phyloP scores from a whole-genome alignment of 192 early-diverging fungal species.

The Umbelopsis isabellina region DNA sequence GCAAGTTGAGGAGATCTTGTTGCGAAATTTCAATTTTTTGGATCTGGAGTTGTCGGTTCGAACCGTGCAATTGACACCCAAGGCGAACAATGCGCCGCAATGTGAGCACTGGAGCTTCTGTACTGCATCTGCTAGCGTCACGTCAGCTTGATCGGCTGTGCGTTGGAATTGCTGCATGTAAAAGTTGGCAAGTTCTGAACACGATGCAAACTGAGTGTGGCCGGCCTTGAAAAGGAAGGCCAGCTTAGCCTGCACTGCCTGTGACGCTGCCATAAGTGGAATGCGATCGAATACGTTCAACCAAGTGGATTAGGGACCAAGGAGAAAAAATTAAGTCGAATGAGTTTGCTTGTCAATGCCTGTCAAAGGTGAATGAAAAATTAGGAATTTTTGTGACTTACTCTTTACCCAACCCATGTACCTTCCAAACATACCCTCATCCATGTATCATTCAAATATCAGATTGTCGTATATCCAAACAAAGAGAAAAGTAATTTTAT shows the following conservation, averaged over 20 bases:
- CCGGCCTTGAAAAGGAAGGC: slow-evolving; percentile 52
- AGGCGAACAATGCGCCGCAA: slow-evolving; percentile 51
- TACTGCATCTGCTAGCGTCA: slow-evolving; percentile 48
- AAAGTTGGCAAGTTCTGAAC: slow-evolving; percentile 43
- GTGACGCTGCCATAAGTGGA: slow-evolving; percentile 1
- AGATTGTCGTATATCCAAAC: no score
- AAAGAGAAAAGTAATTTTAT: no score
- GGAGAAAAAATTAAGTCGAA: no score
- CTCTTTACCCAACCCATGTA: no score
- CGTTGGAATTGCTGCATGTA: slow-evolving; percentile 51
- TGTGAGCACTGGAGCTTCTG: slow-evolving; percentile 42
- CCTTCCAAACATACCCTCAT: no score
- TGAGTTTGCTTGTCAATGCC: no score
- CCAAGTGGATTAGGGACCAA: background rate
- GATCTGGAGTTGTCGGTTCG: slow-evolving; percentile 3
- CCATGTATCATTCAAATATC: no score
- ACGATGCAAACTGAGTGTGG: slow-evolving; percentile 38
- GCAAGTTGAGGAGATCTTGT: background rate
- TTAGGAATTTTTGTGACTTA: background rate
- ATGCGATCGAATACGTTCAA: no score
- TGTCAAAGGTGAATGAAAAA: background rate
- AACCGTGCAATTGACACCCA: slow-evolving; percentile 45
- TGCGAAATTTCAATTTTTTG: background rate
- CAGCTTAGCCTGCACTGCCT: slow-evolving; percentile 25
- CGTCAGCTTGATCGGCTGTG: slow-evolving; percentile 35